These are phyloP conservation scores for Ehretia macrophylla DNA, from an alignment of 257 asterid genomes.

Conservation along the genomic window DNA sequence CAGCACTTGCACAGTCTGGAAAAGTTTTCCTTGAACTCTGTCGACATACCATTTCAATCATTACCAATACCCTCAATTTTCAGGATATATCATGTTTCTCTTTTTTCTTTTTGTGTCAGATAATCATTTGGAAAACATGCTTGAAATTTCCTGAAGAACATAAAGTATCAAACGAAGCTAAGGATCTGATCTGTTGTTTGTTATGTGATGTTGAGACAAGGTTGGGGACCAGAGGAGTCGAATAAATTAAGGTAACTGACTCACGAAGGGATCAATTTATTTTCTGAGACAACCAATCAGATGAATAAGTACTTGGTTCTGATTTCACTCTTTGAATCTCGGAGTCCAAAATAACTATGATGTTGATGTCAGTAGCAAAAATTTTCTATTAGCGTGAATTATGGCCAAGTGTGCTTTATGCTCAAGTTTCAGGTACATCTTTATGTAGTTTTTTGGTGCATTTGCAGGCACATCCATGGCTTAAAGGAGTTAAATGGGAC, in stretches of 20 bases:
- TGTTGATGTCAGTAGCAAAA: too few species aligned
- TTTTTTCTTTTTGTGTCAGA: constrained; percentile 58
- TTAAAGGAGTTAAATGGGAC: constrained; percentile 77
- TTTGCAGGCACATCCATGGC: constrained; percentile 89
- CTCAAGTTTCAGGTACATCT: background rate
- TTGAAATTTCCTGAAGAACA: constrained; percentile 93
- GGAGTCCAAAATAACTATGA: too few species aligned
- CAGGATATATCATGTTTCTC: constrained; percentile 2
- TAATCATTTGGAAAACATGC: constrained; percentile 84
- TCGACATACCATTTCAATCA: too few species aligned
- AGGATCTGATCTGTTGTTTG: constrained; percentile 77
- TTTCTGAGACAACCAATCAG: too few species aligned
- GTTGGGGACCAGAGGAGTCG: constrained; percentile 87
- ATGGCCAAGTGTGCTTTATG: background rate
- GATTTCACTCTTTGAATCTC: background rate
- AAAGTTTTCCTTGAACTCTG: too few species aligned
- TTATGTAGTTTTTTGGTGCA: background rate
- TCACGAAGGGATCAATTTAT: background rate
- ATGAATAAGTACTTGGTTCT: background rate
- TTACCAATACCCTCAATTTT: too few species aligned
- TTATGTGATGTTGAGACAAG: constrained; percentile 88
- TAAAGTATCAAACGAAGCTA: constrained; percentile 74
- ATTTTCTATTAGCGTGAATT: background rate
- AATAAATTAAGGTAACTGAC: constrained; percentile 75
- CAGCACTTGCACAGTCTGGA: too few species aligned